Evolutionary conservation across 805 yeast genomes (phyloP), one percentile per base, ranked within the genome.

Genomic region (Starmerella asiatica): DNA sequence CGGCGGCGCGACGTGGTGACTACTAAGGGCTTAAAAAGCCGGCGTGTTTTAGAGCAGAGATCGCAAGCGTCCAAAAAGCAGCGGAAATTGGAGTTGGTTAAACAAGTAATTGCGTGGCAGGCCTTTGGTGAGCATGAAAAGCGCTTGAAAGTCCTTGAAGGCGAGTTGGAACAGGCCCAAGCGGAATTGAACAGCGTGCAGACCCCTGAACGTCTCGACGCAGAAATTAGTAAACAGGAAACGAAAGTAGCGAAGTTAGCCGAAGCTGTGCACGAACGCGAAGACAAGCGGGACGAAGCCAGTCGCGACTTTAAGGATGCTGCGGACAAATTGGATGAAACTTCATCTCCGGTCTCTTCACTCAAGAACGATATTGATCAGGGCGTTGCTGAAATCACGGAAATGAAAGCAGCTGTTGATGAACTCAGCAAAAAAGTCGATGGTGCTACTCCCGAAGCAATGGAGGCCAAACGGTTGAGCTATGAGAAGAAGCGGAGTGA

Each of bases 71-170:
- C 17, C 28, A 9, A 14, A 9, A 5, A 12, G 8, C 14, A 11
- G 28, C 6, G 28, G 15, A 30, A 17, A n/a, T n/a, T n/a, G n/a
- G 37, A 38, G 32, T 19, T 35, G 9, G 29, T 42, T 11, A 15
- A 9, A 3, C 39, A 23, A 23, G 26, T 23, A 7, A 23, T 23
- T 11, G 26, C 7, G 11, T 23, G 26, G 26, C 9, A 23, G 11
- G 26, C 26, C 26, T 23, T 7, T 23, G 26, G 11, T 11, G 26
- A 23, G 26, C 9, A 7, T 7, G 7, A 7, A 23, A 11, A 28
- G 18, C 31, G 15, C n/a, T 7, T 14, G 31, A 28, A 28, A 28
- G n/a, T 15, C n/a, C n/a, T 28, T 7, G 31, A 14, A 15, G 31
- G n/a, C 8, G 31, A 28, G 31, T 8, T 9, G 5, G n/a, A 8